phyloP scores from a whole-genome alignment of 2,329 filamentous ascomycete species.

The Metarhizium anisopliae region DNA sequence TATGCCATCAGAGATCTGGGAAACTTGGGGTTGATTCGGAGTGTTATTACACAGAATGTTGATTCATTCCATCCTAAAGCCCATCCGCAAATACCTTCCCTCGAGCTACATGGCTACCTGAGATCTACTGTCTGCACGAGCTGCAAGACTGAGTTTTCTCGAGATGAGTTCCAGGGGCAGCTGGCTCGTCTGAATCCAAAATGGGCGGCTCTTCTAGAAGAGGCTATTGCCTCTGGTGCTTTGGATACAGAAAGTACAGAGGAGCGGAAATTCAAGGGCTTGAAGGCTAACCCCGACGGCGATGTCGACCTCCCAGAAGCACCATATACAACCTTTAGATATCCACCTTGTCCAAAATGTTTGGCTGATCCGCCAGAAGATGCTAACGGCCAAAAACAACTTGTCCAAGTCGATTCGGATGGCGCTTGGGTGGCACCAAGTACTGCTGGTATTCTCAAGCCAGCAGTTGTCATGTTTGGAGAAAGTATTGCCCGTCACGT shows the following conservation, averaged over 20 bases:
- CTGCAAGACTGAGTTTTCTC: conserved; percentile 63
- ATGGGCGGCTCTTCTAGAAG: conserved; percentile 69
- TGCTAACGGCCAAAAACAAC: conserved; percentile 43
- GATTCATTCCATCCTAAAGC: conserved; percentile 82
- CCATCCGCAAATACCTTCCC: conserved; percentile 64
- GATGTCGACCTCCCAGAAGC: conserved; percentile 85
- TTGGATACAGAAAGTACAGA: conserved; percentile 68
- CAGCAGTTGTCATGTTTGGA: conserved; percentile 93
- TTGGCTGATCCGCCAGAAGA: conserved; percentile 51
- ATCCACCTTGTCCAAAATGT: conserved; percentile 81
- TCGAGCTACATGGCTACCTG: conserved; percentile 89
- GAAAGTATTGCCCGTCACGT: conserved; percentile 67
- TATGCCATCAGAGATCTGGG: conserved; percentile 66
- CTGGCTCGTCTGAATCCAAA: conserved; percentile 73
- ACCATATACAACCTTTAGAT: conserved; percentile 82
- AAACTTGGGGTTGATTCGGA: conserved; percentile 60
- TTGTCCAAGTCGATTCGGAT: conserved; percentile 65
- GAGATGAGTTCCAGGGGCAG: conserved; percentile 66
- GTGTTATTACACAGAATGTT: conserved; percentile 90
- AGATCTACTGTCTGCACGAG: conserved; percentile 71
- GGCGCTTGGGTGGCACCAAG: conserved; percentile 65
- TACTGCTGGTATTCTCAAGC: conserved; percentile 77
- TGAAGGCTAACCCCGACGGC: conserved; percentile 86
- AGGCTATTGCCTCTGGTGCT: conserved; percentile 65
- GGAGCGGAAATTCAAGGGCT: conserved; percentile 56